phyloP scores from a whole-genome alignment of 1,284 basidiomycete genomes.

The Sporisorium sorghi region DNA sequence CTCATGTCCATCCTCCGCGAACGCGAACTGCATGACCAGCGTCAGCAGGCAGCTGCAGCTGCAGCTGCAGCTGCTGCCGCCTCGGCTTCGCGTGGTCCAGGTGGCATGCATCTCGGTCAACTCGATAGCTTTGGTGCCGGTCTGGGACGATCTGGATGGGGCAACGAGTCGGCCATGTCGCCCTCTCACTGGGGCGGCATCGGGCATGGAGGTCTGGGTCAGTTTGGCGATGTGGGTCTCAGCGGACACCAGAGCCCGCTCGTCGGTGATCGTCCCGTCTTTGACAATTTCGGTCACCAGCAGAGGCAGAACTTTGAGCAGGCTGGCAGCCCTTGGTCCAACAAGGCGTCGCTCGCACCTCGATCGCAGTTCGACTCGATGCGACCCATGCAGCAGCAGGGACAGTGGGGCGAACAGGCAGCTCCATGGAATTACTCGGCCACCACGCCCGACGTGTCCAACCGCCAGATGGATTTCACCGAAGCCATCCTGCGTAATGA shows the following conservation, averaged over 20 bases:
- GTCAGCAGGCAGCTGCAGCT: too few relatives aligned
- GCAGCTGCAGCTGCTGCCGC: constrained; percentile 37
- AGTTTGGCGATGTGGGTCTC: constrained; percentile 42
- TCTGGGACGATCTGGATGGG: constrained; percentile 38
- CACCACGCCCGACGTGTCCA: constrained; percentile 38
- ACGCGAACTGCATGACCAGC: constrained; percentile 57
- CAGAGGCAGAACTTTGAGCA: constrained; percentile 32
- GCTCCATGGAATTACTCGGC: constrained; percentile 35
- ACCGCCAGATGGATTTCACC: constrained; percentile 43
- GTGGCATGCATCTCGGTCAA: constrained; percentile 39
- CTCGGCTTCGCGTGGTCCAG: constrained; percentile 26
- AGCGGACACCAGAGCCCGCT: constrained; percentile 40
- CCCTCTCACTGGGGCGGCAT: constrained; percentile 43
- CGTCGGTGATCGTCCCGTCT: constrained; percentile 34
- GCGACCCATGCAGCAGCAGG: constrained; percentile 33
- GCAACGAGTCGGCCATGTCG: constrained; percentile 30
- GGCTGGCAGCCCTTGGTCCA: constrained; percentile 39
- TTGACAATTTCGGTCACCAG: constrained; percentile 38
- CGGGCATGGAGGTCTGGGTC: constrained; percentile 33
- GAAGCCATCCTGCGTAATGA: constrained; percentile 39
- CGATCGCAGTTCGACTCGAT: constrained; percentile 42
- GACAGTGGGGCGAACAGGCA: constrained; percentile 46
- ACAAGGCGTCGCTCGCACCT: constrained; percentile 35
- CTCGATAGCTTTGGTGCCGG: constrained; percentile 37
- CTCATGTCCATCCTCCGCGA: constrained; percentile 52